Percentiles rank a stretch among this genome's conserved stretches.
These are phyloP conservation scores for Sporopachydermia quercuum DNA, from an alignment of 805 yeast genomes.

Conservation along the genomic window DNA sequence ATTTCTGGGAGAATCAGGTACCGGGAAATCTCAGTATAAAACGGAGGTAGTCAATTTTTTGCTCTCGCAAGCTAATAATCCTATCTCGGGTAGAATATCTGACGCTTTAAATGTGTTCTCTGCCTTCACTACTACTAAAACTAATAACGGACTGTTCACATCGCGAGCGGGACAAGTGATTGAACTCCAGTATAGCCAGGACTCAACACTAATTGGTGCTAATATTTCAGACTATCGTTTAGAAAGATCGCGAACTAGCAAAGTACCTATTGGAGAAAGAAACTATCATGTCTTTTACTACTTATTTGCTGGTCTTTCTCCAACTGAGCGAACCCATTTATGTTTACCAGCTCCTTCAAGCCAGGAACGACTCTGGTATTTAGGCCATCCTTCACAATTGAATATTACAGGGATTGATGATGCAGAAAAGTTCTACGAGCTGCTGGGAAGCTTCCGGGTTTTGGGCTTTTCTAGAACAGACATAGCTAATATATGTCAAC, in stretches of 20 bases:
- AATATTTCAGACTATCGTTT: conserved; percentile 39
- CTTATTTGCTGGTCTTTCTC: conserved; percentile 34
- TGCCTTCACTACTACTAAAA: conserved; percentile 25
- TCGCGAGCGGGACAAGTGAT: conserved; percentile 43
- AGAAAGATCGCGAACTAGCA: conserved; percentile 38
- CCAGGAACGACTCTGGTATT: conserved; percentile 25
- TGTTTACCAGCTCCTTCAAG: conserved; percentile 22
- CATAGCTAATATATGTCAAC: conserved; percentile 31
- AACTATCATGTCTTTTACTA: conserved; percentile 48
- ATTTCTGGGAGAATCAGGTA: conserved; percentile 25
- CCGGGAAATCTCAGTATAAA: conserved; percentile 24
- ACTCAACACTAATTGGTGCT: conserved; percentile 35
- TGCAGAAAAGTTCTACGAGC: conserved; percentile 27
- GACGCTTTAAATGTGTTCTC: conserved; percentile 20
- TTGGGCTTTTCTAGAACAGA: conserved; percentile 34
- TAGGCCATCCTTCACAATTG: conserved; percentile 26
- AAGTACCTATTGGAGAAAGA: conserved; percentile 35
- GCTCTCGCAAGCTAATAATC: conserved; percentile 19
- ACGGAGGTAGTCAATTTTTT: conserved; percentile 12
- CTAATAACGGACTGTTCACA: conserved; percentile 18
- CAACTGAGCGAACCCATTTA: conserved; percentile 24
- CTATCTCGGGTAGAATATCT: conserved; percentile 19
- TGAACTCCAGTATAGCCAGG: conserved; percentile 33
- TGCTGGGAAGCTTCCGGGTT: conserved; percentile 32
- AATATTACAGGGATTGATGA: conserved; percentile 33